Conservation (phyloP, 768 basidiomycete genomes). For the Boletus rufocinnamomeus region DNA sequence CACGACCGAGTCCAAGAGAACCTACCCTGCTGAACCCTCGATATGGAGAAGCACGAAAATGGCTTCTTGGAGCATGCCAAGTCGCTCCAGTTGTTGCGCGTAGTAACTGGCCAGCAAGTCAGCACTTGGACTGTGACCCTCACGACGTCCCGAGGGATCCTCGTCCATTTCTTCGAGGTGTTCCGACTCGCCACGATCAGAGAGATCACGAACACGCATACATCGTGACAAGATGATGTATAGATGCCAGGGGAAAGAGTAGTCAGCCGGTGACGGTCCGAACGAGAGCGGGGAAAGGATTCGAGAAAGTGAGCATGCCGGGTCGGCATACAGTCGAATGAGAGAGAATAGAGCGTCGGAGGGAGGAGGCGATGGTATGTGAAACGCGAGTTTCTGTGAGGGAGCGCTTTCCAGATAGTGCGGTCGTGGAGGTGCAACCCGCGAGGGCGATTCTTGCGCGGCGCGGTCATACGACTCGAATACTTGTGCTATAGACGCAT, state of each 20-base stretch:
- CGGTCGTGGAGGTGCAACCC: constrained; percentile 57
- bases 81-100: constrained; percentile 81
- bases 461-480: constrained; percentile 60
- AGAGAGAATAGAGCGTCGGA: constrained; percentile 80
- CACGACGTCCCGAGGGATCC: constrained; percentile 49
- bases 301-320: constrained; percentile 65
- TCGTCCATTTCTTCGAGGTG: constrained; percentile 37
- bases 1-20: constrained; percentile 7
- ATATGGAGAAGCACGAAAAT: constrained; percentile 89
- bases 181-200: constrained; percentile 67
- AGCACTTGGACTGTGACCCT: constrained; percentile 83
- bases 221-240: constrained; percentile 86
- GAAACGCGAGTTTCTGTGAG: constrained; percentile 38
- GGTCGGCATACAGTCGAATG: constrained; percentile 75
- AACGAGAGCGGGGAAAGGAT: constrained; percentile 75
- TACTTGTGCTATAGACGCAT: constrained; percentile 69
- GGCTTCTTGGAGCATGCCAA: constrained; percentile 82
- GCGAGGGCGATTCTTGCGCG: constrained; percentile 38
- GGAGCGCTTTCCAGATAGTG: constrained; percentile 49
- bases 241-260: constrained; percentile 88
- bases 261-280: constrained; percentile 73
- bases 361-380: constrained; percentile 44
- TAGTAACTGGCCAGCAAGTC: constrained; percentile 83
- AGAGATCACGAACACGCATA: constrained; percentile 82
- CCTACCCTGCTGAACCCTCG: constrained; percentile 77